phyloP scores from a whole-genome alignment of 192 early-diverging fungal species.

The Endogone sp. region DNA sequence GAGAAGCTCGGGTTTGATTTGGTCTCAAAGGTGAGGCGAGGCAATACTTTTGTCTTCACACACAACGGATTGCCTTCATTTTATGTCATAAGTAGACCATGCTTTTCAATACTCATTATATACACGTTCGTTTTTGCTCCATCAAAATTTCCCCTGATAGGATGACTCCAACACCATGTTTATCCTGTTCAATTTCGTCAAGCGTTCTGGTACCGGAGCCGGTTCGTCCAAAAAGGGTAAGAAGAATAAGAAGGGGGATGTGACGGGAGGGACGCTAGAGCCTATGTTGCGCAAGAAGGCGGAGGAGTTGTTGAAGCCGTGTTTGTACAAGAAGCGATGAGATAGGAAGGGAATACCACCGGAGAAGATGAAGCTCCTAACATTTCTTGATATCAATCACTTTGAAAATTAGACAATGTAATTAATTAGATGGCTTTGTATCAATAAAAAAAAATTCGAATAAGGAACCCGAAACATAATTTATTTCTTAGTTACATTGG shows the following conservation, averaged over 20 bases:
- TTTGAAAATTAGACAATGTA: too few relatives aligned
- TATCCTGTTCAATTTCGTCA: conserved; percentile 80
- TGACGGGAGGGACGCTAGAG: conserved; percentile 6
- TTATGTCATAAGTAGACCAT: too few relatives aligned
- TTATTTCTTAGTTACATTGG: too few relatives aligned
- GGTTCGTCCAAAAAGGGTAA: conserved; percentile 31
- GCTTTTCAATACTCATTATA: too few relatives aligned
- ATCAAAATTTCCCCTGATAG: too few relatives aligned
- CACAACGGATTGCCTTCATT: not conserved
- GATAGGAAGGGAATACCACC: too few relatives aligned
- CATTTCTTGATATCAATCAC: too few relatives aligned
- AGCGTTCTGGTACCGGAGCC: conserved; percentile 34
- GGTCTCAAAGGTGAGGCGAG: conserved; percentile 57
- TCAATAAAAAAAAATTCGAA: too few relatives aligned
- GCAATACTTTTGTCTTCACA: not conserved
- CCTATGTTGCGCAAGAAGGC: conserved; percentile 29
- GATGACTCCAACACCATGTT: conserved; percentile 94
- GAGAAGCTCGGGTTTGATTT: conserved; percentile 75
- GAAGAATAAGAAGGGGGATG: conserved; percentile 26
- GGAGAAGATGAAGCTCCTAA: too few relatives aligned
- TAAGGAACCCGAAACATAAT: too few relatives aligned
- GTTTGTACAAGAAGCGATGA: conserved; percentile 55
- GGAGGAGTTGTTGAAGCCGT: conserved; percentile 50
- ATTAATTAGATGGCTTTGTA: too few relatives aligned
- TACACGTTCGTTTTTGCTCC: too few relatives aligned